A percentile compares a stretch with the other conserved stretches of the same genome.
Conservation (phyloP, 2,329 filamentous ascomycete species). For the Sarocladiaceae sp. region DNA sequence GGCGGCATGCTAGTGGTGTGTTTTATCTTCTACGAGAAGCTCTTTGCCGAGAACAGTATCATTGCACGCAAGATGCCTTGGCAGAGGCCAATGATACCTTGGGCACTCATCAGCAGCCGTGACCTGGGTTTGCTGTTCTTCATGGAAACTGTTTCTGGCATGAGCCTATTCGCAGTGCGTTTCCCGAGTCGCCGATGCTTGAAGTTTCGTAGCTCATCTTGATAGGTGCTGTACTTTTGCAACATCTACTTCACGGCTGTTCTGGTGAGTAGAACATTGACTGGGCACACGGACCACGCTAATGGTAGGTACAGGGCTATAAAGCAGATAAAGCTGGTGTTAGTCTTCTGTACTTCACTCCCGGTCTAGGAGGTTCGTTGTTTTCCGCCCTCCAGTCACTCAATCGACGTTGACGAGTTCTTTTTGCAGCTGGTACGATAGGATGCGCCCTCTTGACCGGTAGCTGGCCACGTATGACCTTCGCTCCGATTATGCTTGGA, state of each 20-base stretch:
- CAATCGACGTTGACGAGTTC: background rate
- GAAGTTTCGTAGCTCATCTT: conserved; percentile 28
- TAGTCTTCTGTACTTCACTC: conserved; percentile 57
- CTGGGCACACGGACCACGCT: background rate
- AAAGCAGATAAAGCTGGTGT: conserved; percentile 43
- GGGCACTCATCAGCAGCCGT: conserved; percentile 46
- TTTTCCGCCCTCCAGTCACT: background rate
- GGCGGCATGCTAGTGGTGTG: conserved; percentile 32
- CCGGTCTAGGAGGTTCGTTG: conserved; percentile 49
- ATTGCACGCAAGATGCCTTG: conserved; percentile 42
- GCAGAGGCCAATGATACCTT: conserved; percentile 59
- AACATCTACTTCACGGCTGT: conserved; percentile 63
- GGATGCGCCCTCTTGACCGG: conserved; percentile 55
- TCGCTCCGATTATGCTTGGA: conserved; percentile 50
- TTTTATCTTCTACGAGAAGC: conserved; percentile 31
- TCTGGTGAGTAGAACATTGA: conserved; percentile 15
- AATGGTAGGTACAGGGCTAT: conserved; percentile 32
- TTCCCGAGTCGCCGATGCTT: background rate
- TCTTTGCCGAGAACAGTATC: conserved; percentile 42
- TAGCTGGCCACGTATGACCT: conserved; percentile 54
- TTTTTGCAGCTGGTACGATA: conserved; percentile 43
- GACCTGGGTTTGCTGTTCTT: conserved; percentile 57
- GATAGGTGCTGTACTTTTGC: conserved; percentile 58
- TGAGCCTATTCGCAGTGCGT: conserved; percentile 42
- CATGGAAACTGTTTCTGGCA: conserved; percentile 54